Percentiles rank a stretch among this genome's conserved stretches.
These are phyloP conservation scores for Vaccinium corymbosum DNA, from an alignment of 148 eudicot species.

Conservation along the genomic window DNA sequence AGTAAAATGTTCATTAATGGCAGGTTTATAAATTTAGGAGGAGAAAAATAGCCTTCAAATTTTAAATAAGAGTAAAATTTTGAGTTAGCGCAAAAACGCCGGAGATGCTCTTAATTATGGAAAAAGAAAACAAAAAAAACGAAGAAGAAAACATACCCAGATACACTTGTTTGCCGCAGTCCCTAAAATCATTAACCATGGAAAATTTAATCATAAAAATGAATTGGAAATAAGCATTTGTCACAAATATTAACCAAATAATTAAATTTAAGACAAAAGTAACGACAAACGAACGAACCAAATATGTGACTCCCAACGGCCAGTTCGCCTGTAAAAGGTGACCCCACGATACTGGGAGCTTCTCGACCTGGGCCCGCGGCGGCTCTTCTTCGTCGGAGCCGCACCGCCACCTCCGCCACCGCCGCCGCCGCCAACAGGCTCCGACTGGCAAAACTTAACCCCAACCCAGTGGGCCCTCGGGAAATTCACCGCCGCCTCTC, in stretches of 20 bases:
- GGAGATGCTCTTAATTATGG: background rate
- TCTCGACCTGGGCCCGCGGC: constrained; percentile 88
- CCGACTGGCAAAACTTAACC: constrained; percentile 52
- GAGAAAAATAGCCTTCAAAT: too few species aligned
- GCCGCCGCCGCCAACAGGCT: constrained; percentile 26
- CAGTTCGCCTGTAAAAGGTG: constrained; percentile 89
- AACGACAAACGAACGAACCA: constrained; percentile 51
- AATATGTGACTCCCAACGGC: constrained; percentile 99
- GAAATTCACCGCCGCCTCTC: constrained; percentile 20
- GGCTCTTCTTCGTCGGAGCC: constrained; percentile 72
- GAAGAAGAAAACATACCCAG: constrained; percentile 46
- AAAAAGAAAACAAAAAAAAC: background rate
- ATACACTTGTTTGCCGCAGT: constrained; percentile 98
- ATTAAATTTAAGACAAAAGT: background rate
- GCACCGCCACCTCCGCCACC: constrained; percentile 24
- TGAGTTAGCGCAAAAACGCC: too few species aligned
- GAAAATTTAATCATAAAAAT: background rate
- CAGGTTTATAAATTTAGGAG: too few species aligned
- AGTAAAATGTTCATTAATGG: too few species aligned
- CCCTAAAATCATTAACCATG: constrained; percentile 55
- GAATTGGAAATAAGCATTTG: background rate
- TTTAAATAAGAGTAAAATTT: too few species aligned
- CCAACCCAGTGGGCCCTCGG: constrained; percentile 88
- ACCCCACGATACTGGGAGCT: constrained; percentile 95
- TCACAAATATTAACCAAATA: background rate